phyloP scores from a whole-genome alignment of 2,329 filamentous ascomycete species.

The Exophiala viscosa region DNA sequence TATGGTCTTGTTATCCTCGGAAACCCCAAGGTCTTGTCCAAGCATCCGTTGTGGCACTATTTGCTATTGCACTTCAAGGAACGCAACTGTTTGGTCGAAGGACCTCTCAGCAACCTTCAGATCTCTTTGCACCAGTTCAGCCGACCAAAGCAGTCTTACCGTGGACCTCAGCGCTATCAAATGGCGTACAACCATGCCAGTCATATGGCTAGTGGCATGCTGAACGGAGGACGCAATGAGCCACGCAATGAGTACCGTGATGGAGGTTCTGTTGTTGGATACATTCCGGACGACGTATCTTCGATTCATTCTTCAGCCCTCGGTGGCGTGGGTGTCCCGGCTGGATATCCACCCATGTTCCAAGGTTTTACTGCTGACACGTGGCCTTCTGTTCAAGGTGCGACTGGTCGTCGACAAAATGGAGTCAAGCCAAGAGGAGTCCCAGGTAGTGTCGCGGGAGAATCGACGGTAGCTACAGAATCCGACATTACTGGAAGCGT shows the following conservation, averaged over 20 bases:
- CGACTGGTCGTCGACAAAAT: conserved; percentile 56
- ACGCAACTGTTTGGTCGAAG: conserved; percentile 90
- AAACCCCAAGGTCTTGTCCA: conserved; percentile 94
- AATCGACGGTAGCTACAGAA: conserved; percentile 89
- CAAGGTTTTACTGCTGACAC: conserved; percentile 80
- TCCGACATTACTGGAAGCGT: conserved; percentile 78
- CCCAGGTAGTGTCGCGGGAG: conserved; percentile 78
- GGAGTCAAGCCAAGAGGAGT: conserved; percentile 65
- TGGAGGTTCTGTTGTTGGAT: conserved; percentile 84
- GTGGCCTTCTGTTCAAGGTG: conserved; percentile 78
- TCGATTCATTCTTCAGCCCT: conserved; percentile 91
- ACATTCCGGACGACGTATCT: conserved; percentile 94
- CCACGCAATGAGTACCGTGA: conserved; percentile 57
- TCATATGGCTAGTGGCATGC: conserved; percentile 53
- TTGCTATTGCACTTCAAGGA: conserved; percentile 96
- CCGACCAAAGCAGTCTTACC: conserved; percentile 86
- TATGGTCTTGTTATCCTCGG: conserved; percentile 95
- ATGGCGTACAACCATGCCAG: conserved; percentile 69
- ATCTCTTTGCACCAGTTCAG: conserved; percentile 92
- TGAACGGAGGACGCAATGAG: conserved; percentile 49
- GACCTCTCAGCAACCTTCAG: conserved; percentile 91
- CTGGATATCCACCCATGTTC: conserved; percentile 92
- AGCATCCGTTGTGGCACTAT: conserved; percentile 97
- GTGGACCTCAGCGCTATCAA: conserved; percentile 81
- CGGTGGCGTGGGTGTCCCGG: conserved; percentile 74